Evolutionary conservation across 371 early-diverging fungal genomes (phyloP).

Genomic region (Lichtheimia corymbifera): DNA sequence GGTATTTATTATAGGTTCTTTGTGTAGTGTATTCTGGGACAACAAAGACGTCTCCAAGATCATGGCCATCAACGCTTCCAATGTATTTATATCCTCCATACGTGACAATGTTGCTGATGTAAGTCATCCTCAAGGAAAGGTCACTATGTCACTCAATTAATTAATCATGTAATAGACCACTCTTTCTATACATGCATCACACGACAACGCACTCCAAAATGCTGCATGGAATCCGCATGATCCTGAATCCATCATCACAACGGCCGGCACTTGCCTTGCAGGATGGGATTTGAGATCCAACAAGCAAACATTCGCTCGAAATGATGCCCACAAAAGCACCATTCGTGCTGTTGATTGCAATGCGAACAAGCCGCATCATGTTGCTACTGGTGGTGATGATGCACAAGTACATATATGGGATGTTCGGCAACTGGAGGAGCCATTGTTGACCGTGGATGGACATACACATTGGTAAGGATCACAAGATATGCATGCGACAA

Average conservation of each 20-base stretch:
- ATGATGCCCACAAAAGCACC: conserved; percentile 64
- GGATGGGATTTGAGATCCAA: conserved; percentile 74
- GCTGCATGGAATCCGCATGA: conserved; percentile 79
- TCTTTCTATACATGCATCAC: conserved; percentile 1
- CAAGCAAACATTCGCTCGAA: conserved; percentile 43
- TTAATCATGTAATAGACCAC: background rate
- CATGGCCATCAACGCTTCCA: conserved; percentile 22
- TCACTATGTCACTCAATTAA: no score
- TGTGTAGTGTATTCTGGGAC: conserved; percentile 37
- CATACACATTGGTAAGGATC: conserved; percentile 82
- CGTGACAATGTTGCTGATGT: background rate
- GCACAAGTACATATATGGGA: conserved; percentile 86
- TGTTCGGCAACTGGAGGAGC: conserved; percentile 51
- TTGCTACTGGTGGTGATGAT: conserved; percentile 88
- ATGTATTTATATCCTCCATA: conserved; percentile 6
- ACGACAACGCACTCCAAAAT: conserved; percentile 33
- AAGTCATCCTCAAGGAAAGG: background rate
- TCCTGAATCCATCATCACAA: conserved; percentile 51
- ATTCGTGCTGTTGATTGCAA: conserved; percentile 84
- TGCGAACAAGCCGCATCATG: conserved; percentile 78
- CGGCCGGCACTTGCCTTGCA: conserved; percentile 54
- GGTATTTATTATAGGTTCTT: background rate
- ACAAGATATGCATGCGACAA: background rate
- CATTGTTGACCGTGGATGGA: conserved; percentile 64
- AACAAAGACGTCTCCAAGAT: conserved; percentile 18